Evolutionary conservation across 129 eudicot genomes (phyloP), one percentile per base, ranked within the genome.

Genomic region (Flaveria trinervia): DNA sequence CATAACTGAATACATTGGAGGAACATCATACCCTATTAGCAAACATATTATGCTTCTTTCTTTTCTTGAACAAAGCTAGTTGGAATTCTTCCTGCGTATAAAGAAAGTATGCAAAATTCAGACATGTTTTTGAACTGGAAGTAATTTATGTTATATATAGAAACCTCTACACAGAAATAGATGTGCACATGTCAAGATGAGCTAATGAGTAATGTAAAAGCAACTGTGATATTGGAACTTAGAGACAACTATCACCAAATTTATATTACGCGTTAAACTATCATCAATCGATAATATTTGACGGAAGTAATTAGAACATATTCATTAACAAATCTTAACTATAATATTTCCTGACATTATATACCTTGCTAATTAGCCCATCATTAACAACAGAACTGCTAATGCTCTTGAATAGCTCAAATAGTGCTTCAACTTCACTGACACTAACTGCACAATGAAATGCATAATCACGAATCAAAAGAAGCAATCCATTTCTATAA

Each of bases 61-160:
- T 87, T 82, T 91, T 91, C 89, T 91, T 91, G 85, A 94, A 94
- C 83, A 94, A 56, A 46, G 99, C 99, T 88, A 94, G 82, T 71
- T 85, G 89, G 67, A 94, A 89, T 71, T 94, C 99, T 86, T 94
- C 99, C 99, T 94, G 96, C 80, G 68, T 30, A 28, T 54, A 57
- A 44, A 33, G 15, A 41, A 1, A 70, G 9, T 36, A 26, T 52
- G 59, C 60, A 55, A 41, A 26, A 43, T 13, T 65, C 9, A 22
- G 48, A 69, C 23, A 10, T 7, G 39, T 62, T 9, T 11, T 16
- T 62, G 17, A 60, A 60, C 66, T 11, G 17, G 11, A 8, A 2
- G 65, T 9, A 57, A 57, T 20, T 57, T 18, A 8, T 20, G 0
- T 9, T 20, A 22, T 20, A 57, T 7, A 4, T 60, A 10, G 11